phyloP scores from a whole-genome alignment of 75 land plant species.

The Gnetum montanum region DNA sequence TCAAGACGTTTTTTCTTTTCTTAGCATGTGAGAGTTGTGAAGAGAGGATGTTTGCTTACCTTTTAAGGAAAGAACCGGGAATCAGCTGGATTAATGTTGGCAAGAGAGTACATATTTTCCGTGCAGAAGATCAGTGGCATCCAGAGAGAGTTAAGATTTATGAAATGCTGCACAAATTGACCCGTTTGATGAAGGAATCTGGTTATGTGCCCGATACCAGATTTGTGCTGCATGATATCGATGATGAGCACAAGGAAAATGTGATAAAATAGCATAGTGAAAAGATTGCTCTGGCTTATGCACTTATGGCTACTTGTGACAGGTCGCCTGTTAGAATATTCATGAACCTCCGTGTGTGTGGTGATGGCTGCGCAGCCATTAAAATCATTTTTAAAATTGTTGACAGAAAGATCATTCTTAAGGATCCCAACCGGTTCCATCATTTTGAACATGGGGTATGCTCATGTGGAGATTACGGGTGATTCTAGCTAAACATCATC shows the following conservation, averaged over 20 bases:
- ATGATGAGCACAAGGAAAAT: not conserved
- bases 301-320: not conserved
- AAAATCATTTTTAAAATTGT: not conserved
- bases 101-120: no score
- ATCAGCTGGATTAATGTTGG: no score
- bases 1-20: no score
- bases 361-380: not conserved
- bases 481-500: no score
- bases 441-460: not conserved
- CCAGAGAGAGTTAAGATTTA: no score
- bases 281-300: not conserved
- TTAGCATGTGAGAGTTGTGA: no score
- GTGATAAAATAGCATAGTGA: not conserved
- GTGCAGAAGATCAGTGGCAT: no score
- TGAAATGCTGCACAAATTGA: no score
- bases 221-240: not conserved
- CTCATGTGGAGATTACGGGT: not conserved
- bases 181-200: not conserved
- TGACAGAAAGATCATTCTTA: not conserved
- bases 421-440: not conserved
- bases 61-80: no score
- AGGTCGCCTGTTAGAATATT: not conserved
- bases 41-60: no score
- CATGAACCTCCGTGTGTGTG: slow-evolving; percentile 1
- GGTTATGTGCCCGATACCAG: not conserved